These are phyloP conservation scores for Rasamsonia emersonii DNA, from an alignment of 2,329 filamentous ascomycete genomes.

Conservation along the genomic window DNA sequence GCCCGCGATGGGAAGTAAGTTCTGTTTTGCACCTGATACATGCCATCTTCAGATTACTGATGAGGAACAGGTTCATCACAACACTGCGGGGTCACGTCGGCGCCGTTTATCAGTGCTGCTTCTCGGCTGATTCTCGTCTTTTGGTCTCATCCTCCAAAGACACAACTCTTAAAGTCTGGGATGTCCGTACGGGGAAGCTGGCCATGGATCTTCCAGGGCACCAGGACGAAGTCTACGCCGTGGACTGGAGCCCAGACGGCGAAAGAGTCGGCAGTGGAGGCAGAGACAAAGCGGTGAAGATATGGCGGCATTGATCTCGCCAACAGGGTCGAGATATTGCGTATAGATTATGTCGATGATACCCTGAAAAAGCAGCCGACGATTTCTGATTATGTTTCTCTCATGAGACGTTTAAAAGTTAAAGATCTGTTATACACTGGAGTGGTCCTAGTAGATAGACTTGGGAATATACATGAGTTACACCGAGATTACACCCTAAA, in stretches of 20 bases:
- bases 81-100: slow-evolving; percentile 84
- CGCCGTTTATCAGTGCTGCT: slow-evolving; percentile 85
- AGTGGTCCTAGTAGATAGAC: too few relatives aligned
- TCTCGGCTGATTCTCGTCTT: slow-evolving; percentile 84
- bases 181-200: slow-evolving; percentile 75
- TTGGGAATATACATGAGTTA: too few relatives aligned
- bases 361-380: not conserved
- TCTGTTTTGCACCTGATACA: not conserved
- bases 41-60: slow-evolving; percentile 1
- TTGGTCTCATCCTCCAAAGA: slow-evolving; percentile 85
- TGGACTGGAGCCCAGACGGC: slow-evolving; percentile 92
- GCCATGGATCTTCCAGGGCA: slow-evolving; percentile 79
- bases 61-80: slow-evolving; percentile 64
- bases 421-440: too few relatives aligned
- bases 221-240: slow-evolving; percentile 84
- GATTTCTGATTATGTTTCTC: not conserved
- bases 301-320: slow-evolving; percentile 51
- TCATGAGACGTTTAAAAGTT: too few relatives aligned
- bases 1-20: slow-evolving; percentile 55
- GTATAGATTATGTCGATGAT: slow-evolving; percentile 1
- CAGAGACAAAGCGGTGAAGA: slow-evolving; percentile 69
- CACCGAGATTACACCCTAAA: too few relatives aligned
- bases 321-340: too few relatives aligned
- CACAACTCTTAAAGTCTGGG: slow-evolving; percentile 91
- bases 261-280: slow-evolving; percentile 83